These are phyloP conservation scores for Aspergillus campestris DNA, from an alignment of 495 filamentous ascomycete genomes.

Conservation along the genomic window DNA sequence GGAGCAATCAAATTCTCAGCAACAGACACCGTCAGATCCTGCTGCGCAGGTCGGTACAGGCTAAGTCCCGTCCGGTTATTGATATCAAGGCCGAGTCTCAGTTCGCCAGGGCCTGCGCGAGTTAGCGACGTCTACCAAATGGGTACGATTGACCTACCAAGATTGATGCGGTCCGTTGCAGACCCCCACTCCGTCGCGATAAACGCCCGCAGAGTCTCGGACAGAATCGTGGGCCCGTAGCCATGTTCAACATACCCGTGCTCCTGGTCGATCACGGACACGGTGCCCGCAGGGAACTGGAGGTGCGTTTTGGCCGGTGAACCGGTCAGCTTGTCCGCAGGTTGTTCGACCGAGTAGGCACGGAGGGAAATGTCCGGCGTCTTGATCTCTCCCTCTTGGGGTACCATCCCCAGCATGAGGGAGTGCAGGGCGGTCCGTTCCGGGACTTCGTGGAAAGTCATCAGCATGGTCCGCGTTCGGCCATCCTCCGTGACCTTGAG, in stretches of 20 bases:
- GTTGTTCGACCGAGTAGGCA: slow-evolving; percentile 54
- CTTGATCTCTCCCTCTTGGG: slow-evolving; percentile 51
- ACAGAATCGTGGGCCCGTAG: slow-evolving; percentile 51
- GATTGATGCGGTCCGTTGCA: slow-evolving; percentile 65
- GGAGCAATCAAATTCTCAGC: slow-evolving; percentile 52
- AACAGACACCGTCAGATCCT: slow-evolving; percentile 60
- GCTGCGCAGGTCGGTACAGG: slow-evolving; percentile 54
- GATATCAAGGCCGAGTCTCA: slow-evolving; percentile 55
- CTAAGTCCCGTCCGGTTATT: slow-evolving; percentile 51
- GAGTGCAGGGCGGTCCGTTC: slow-evolving; percentile 60
- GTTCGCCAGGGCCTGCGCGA: slow-evolving; percentile 51
- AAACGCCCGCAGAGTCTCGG: slow-evolving; percentile 61
- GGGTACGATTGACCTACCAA: slow-evolving; percentile 32
- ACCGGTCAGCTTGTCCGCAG: slow-evolving; percentile 20
- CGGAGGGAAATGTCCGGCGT: slow-evolving; percentile 53
- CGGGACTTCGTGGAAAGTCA: slow-evolving; percentile 63
- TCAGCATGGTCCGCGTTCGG: slow-evolving; percentile 54
- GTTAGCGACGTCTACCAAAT: slow-evolving; percentile 4
- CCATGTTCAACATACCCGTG: slow-evolving; percentile 31
- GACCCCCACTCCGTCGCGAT: slow-evolving; percentile 58
- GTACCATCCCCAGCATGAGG: slow-evolving; percentile 56
- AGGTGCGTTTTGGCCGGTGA: slow-evolving; percentile 25
- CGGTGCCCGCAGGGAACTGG: slow-evolving; percentile 33
- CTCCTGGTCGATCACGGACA: slow-evolving; percentile 47
- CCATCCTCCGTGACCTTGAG: slow-evolving; percentile 62